A percentile compares a stretch with the other conserved stretches of the same genome.
Conservation (phyloP, 1,284 basidiomycete species). For the Moesziomyces globuligerus region DNA sequence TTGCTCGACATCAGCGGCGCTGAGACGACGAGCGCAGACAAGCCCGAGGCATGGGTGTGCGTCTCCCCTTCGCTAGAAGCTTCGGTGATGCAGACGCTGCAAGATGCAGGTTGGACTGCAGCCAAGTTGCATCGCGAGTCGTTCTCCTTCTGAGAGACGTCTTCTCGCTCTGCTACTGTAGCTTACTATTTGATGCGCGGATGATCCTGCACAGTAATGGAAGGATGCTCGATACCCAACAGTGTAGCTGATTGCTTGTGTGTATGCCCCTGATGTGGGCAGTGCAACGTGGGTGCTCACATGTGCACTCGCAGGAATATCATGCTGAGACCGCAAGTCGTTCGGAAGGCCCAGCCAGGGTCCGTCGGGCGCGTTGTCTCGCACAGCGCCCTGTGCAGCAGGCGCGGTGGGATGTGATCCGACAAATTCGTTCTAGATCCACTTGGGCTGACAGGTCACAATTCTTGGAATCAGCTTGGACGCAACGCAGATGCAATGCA, state of each 20-base stretch:
- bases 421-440: background rate
- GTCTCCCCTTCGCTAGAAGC: slow-evolving; percentile 24
- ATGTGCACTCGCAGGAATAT: background rate
- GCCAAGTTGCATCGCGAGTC: slow-evolving; percentile 25
- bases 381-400: background rate
- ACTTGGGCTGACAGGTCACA: slow-evolving; percentile 11
- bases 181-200: too few species aligned
- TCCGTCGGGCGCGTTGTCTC: slow-evolving; percentile 17
- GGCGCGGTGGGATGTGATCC: background rate
- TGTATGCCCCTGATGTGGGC: too few species aligned
- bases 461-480: background rate
- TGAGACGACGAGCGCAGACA: background rate
- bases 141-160: slow-evolving; percentile 26
- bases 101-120: slow-evolving; percentile 7
- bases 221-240: too few species aligned
- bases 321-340: background rate
- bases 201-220: too few species aligned
- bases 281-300: too few species aligned
- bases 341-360: slow-evolving; percentile 4
- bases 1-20: background rate
- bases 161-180: background rate
- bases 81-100: slow-evolving; percentile 17
- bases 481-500: background rate
- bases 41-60: slow-evolving; percentile 27
- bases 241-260: too few species aligned